Base-by-base conservation (phyloP, 306 rosid species). In the Castanea crenata region DNA sequence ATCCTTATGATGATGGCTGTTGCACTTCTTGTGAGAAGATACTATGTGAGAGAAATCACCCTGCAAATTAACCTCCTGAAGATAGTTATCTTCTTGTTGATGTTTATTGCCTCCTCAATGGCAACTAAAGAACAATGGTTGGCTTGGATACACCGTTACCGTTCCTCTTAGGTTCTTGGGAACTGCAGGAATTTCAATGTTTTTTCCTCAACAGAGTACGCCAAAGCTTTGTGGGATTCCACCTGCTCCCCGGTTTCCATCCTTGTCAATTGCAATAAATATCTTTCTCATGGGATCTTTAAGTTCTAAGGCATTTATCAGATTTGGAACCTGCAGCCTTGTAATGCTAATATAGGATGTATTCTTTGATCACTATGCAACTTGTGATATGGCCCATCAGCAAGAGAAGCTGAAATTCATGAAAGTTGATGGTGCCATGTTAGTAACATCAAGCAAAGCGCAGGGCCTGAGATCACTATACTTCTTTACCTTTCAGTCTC, bases 181-280 rank as follows among this genome's bases (percentile, higher is more conserved):
- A 16, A 91, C 96, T 67, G 74, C 91, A 41, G 94, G 90, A 18
- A 83, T 93, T 73, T 77, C 89, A 19, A 7, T 85, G 18, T 74
- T 82, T 63, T 63, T 91, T 76, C 83, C 85, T 23, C 90, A 86
- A 73, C 91, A 89, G 83, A 89, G 94, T 78, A 70, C 38, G 21
- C 94, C 97, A 5, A 93, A 57, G 59, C 86, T 91, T 78, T 91
- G 96, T 96, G 97, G 91, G 0, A 96, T 93, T 56, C 97, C 94
- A 3, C 90, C 89, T 69, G 96, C 91, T 11, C 97, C 97, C 31
- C 85, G 96, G 96, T 41, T 93, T 21, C 97, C 96, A 25, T 89
- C 92, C 71, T 61, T 89, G 82, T 93, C 97, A 25, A 88, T 93
- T 62, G 97, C 90, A 9, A 88, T 78, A 19, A 93, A 91, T 82